phyloP scores from a whole-genome alignment of 2,329 filamentous ascomycete genomes.

The Colletotrichum eremochloae region DNA sequence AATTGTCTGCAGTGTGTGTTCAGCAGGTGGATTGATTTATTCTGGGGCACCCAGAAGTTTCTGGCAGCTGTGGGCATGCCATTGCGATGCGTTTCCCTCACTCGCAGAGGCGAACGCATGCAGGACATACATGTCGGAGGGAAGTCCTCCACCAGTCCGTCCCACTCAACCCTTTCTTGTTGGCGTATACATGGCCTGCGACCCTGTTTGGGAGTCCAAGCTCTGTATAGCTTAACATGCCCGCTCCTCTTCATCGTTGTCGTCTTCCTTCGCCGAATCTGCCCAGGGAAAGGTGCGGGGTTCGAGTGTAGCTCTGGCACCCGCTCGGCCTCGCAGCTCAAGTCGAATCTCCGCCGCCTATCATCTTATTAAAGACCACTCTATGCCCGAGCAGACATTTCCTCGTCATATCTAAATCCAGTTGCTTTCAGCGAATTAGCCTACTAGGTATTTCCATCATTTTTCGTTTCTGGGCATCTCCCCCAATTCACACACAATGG shows the following conservation, averaged over 20 bases:
- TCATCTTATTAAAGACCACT: background rate
- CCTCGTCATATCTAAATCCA: background rate
- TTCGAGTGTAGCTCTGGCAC: background rate
- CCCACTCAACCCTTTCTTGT: conserved; percentile 11
- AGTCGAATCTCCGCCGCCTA: background rate
- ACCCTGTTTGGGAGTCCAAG: background rate
- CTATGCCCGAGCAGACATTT: no score
- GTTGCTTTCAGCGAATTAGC: background rate
- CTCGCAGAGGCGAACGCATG: background rate
- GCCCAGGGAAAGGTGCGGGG: conserved; percentile 22
- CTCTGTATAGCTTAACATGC: conserved; percentile 9
- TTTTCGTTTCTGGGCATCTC: background rate
- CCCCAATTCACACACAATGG: background rate
- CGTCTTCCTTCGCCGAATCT: background rate
- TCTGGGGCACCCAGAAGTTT: background rate
- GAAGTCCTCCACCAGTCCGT: background rate
- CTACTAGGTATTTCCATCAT: no score
- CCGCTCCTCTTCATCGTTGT: background rate
- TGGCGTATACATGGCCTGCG: conserved; percentile 9
- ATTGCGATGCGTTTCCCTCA: conserved; percentile 22
- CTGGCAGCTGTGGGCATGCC: conserved; percentile 1
- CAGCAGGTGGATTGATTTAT: background rate
- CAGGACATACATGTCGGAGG: background rate
- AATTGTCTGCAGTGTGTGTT: background rate
- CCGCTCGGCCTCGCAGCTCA: background rate